Percentiles rank a stretch among this genome's conserved stretches.
phyloP scores from a whole-genome alignment of 2,329 filamentous ascomycete genomes.

The Pyricularia sp. region DNA sequence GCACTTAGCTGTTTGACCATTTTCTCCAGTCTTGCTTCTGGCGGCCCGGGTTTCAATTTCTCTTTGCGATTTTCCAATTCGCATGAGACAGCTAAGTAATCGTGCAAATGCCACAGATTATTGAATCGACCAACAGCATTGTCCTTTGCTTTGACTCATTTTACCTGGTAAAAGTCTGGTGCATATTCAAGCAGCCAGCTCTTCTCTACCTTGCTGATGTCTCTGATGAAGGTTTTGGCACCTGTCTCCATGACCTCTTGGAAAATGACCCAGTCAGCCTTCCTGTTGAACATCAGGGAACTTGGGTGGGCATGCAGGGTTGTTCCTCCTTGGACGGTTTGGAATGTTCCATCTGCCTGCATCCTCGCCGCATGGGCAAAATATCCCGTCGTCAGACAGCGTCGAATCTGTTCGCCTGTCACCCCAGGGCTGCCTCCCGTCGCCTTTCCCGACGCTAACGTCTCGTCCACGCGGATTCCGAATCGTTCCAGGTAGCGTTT shows the following conservation, averaged over 20 bases:
- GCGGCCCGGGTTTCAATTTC: not conserved
- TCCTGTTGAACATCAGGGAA: conserved; percentile 91
- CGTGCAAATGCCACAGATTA: not conserved
- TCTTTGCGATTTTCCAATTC: not conserved
- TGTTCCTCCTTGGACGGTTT: conserved; percentile 70
- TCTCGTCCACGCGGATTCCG: conserved; percentile 61
- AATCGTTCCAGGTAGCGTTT: conserved; percentile 82
- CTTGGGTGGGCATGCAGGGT: conserved; percentile 82
- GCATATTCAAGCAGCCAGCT: conserved; percentile 87
- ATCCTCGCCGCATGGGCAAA: conserved; percentile 91
- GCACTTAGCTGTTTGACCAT: conserved; percentile 1
- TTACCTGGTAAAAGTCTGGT: conserved; percentile 67
- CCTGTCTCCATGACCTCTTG: conserved; percentile 87
- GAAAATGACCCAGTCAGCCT: conserved; percentile 94
- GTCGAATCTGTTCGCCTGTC: conserved; percentile 64
- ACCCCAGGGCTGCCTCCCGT: conserved; percentile 15
- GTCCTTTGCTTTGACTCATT: not conserved
- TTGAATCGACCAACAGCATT: not conserved
- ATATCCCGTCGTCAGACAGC: conserved; percentile 82
- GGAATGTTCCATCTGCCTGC: conserved; percentile 86
- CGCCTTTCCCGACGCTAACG: conserved; percentile 20
- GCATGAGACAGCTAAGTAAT: not conserved
- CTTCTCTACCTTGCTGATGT: conserved; percentile 90
- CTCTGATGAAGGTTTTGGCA: conserved; percentile 80
- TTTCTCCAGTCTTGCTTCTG: not conserved